Percentiles rank a stretch among this genome's conserved stretches.
phyloP scores from a whole-genome alignment of 352 stramenopile genomes.

The Phytophthora colocasiae region DNA sequence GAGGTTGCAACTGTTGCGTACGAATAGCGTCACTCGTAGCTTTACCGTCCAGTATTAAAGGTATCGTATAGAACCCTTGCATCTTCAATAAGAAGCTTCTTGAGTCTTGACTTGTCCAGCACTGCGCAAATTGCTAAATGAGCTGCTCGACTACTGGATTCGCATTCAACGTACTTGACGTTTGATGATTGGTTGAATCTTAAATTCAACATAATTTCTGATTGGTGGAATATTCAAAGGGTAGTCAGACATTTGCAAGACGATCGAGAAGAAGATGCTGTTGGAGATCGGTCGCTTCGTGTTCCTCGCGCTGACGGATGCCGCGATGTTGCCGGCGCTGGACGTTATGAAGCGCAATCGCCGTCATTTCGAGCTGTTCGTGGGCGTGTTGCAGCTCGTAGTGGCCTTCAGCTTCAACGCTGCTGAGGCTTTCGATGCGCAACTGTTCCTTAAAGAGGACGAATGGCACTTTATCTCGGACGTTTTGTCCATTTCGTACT shows the following conservation, averaged over 20 bases:
- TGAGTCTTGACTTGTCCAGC: constrained; percentile 3
- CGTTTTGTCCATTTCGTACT: constrained; percentile 87
- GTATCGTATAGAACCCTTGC: background rate
- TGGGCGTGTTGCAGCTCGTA: constrained; percentile 85
- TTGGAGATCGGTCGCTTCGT: constrained; percentile 63
- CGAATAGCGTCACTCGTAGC: constrained; percentile 86
- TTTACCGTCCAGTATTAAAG: constrained; percentile 81
- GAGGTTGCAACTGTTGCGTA: constrained; percentile 81
- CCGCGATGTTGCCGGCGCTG: constrained; percentile 78
- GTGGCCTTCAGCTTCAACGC: constrained; percentile 88
- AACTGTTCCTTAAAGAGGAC: constrained; percentile 72
- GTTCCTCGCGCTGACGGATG: constrained; percentile 77
- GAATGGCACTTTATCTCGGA: constrained; percentile 92
- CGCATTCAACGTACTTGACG: constrained; percentile 9
- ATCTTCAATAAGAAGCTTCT: background rate
- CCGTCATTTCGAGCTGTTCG: constrained; percentile 90
- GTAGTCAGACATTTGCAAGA: constrained; percentile 12
- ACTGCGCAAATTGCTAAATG: constrained; percentile 33
- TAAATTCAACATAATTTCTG: background rate
- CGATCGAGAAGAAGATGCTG: constrained; percentile 41
- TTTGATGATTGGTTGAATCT: background rate
- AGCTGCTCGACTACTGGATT: constrained; percentile 11
- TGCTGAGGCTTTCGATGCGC: constrained; percentile 68
- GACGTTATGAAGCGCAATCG: constrained; percentile 83
- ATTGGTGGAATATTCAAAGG: constrained; percentile 25